phyloP scores from a whole-genome alignment of 306 rosid species.

The Cotoneaster glaucophyllus region DNA sequence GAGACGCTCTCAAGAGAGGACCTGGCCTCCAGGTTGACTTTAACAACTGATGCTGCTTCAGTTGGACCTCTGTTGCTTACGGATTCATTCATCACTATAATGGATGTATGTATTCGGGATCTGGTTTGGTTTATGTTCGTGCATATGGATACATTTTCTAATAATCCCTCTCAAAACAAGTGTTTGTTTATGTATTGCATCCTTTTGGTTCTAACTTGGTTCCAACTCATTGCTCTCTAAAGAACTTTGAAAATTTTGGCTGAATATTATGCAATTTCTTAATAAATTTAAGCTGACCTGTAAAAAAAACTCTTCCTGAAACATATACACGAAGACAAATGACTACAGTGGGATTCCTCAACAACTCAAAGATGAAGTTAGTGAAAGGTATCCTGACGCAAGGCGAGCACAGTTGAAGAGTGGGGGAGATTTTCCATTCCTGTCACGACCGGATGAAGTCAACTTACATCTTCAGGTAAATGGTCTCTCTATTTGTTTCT shows the following conservation, averaged over 20 bases:
- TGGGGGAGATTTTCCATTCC: slow-evolving; percentile 98
- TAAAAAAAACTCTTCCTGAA: neutral
- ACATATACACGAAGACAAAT: slow-evolving; percentile 56
- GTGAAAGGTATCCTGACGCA: slow-evolving; percentile 87
- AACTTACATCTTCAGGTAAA: slow-evolving; percentile 93
- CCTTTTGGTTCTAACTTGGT: neutral
- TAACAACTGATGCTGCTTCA: slow-evolving; percentile 79
- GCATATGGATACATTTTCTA: neutral
- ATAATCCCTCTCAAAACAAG: neutral
- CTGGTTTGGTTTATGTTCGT: slow-evolving; percentile 9
- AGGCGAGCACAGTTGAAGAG: slow-evolving; percentile 78
- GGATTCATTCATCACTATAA: slow-evolving; percentile 77
- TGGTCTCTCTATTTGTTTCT: slow-evolving; percentile 3
- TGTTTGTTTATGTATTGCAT: neutral
- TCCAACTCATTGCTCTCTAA: neutral
- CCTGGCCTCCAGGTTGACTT: slow-evolving; percentile 87
- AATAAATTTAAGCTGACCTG: neutral
- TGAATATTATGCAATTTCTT: no score
- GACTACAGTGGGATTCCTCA: slow-evolving; percentile 95
- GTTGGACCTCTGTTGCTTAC: slow-evolving; percentile 85
- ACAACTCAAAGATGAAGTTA: slow-evolving; percentile 78
- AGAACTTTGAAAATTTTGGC: neutral
- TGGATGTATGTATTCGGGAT: slow-evolving; percentile 76
- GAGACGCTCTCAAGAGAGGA: slow-evolving; percentile 91
- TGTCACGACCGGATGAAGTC: slow-evolving; percentile 98